phyloP scores from a whole-genome alignment of 2,329 filamentous ascomycete species.

The Tolypocladium pustulatum region DNA sequence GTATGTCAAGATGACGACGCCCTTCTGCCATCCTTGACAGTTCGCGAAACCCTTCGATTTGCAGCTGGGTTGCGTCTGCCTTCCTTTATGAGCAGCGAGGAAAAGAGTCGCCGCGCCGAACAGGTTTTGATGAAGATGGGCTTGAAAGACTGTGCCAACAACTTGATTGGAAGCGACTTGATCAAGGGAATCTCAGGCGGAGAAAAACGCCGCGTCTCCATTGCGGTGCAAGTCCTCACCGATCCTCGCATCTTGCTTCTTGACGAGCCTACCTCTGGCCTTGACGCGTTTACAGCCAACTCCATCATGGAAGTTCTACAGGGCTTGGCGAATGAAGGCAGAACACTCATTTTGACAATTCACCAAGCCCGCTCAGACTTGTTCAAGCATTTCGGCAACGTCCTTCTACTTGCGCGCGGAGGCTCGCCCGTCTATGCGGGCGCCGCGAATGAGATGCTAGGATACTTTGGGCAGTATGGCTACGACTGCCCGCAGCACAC shows the following conservation, averaged over 20 bases:
- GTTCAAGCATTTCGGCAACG: conserved; percentile 60
- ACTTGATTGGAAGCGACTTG: conserved; percentile 59
- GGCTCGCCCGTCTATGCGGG: conserved; percentile 61
- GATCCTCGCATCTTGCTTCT: conserved; percentile 63
- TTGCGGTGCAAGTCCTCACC: conserved; percentile 67
- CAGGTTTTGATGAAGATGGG: conserved; percentile 66
- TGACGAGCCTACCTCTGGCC: conserved; percentile 66
- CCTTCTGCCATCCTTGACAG: conserved; percentile 61
- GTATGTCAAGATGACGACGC: conserved; percentile 73
- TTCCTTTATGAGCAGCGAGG: conserved; percentile 55
- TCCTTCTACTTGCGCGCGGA: conserved; percentile 60
- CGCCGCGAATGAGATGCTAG: conserved; percentile 49
- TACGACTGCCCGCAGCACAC: conserved; percentile 57
- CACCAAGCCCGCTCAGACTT: conserved; percentile 68
- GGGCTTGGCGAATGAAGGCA: conserved; percentile 60
- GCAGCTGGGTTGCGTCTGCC: conserved; percentile 63
- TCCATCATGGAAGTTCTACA: conserved; percentile 67
- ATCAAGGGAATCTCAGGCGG: conserved; percentile 73
- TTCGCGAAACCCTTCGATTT: conserved; percentile 63
- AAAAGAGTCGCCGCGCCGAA: conserved; percentile 59
- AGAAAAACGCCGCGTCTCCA: conserved; percentile 67
- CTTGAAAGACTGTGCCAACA: conserved; percentile 67
- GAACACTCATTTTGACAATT: conserved; percentile 66
- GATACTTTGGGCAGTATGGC: conserved; percentile 50
- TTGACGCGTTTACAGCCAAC: conserved; percentile 68